Conservation (phyloP, 805 yeast genomes). For the Candida nonsorbophila region DNA sequence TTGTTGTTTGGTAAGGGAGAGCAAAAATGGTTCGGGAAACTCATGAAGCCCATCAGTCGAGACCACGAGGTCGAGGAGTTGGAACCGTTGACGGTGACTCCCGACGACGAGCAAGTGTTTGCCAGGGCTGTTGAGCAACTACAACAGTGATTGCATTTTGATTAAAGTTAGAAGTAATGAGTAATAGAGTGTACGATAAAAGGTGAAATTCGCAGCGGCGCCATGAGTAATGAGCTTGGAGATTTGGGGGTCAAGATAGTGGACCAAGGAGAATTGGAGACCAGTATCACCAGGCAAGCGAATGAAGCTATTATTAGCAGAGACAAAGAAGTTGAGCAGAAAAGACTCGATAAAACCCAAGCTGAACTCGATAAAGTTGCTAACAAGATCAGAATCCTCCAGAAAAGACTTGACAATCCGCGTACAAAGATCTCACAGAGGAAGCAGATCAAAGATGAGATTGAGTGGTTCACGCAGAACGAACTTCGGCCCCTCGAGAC, state of each 20-base stretch:
- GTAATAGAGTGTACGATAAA: no score
- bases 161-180: no score
- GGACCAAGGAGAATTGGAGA: constrained; percentile 78
- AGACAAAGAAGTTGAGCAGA: constrained; percentile 68
- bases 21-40: constrained; percentile 51
- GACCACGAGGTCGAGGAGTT: constrained; percentile 12
- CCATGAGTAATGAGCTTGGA: constrained; percentile 12
- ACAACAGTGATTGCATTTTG: no score
- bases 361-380: constrained; percentile 40
- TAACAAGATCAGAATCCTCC: constrained; percentile 41
- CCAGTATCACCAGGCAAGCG: constrained; percentile 65
- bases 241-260: constrained; percentile 46
- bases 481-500: constrained; percentile 49
- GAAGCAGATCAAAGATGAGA: constrained; percentile 48
- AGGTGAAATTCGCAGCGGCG: neutral
- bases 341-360: constrained; percentile 65
- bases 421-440: constrained; percentile 62
- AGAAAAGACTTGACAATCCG: constrained; percentile 45
- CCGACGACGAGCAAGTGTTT: no score
- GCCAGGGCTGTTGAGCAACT: no score
- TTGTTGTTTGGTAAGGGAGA: constrained; percentile 79
- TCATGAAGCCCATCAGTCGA: constrained; percentile 47
- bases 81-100: no score
- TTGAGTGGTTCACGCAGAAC: constrained; percentile 41
- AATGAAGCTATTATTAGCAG: constrained; percentile 53